These are phyloP conservation scores for Durotheca rogersii DNA, from an alignment of 495 filamentous ascomycete species.

Conservation along the genomic window DNA sequence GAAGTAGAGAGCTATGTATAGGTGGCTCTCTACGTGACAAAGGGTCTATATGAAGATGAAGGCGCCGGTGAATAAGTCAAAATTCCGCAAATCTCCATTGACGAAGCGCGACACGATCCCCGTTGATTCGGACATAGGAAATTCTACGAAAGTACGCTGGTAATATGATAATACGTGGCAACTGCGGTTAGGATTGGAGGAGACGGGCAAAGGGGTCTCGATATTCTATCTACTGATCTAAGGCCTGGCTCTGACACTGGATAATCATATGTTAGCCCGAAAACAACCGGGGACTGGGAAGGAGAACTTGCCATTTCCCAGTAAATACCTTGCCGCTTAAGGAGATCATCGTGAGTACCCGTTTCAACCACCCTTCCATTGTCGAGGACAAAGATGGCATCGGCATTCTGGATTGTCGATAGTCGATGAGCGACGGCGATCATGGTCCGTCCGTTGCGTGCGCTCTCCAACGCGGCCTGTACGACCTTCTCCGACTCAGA, in stretches of 20 bases:
- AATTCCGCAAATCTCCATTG: too few species aligned
- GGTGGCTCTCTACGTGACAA: too few species aligned
- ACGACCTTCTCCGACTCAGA: slow-evolving; percentile 72
- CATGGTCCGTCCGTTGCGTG: slow-evolving; percentile 62
- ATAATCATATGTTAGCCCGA: background rate
- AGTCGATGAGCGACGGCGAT: slow-evolving; percentile 69
- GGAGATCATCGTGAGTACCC: slow-evolving; percentile 53
- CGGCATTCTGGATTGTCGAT: slow-evolving; percentile 54
- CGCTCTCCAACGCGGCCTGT: slow-evolving; percentile 67
- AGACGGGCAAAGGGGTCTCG: background rate
- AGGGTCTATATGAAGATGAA: too few species aligned
- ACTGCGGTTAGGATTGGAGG: too few species aligned
- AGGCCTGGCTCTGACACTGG: slow-evolving; percentile 6
- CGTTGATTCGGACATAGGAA: too few species aligned
- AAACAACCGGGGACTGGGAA: background rate
- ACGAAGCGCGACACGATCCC: too few species aligned
- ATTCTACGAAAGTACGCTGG: too few species aligned
- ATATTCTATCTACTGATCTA: slow-evolving; percentile 3
- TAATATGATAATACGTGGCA: too few species aligned
- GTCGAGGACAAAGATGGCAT: slow-evolving; percentile 56
- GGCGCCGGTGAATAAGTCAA: too few species aligned
- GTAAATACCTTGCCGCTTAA: slow-evolving; percentile 51
- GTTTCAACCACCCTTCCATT: slow-evolving; percentile 54
- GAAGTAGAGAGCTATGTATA: too few species aligned
- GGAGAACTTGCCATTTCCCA: background rate